Base-by-base conservation (phyloP, 495 filamentous ascomycete species). In the Penicillium lividum region DNA sequence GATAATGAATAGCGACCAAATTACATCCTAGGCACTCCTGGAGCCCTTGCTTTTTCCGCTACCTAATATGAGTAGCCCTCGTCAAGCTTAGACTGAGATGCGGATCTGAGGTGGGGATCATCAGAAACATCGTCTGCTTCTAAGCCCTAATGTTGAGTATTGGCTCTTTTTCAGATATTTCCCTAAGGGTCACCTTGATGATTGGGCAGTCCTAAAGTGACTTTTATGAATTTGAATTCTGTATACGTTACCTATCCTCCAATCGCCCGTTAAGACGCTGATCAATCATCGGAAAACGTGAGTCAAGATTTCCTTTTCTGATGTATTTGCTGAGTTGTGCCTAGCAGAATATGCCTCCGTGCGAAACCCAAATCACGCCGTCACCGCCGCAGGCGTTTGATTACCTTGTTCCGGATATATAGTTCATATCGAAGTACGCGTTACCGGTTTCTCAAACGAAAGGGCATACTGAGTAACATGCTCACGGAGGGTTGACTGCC, bases 81-180 rank as follows among this genome's bases (percentile, higher is more conserved):
- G 25, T 45, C 43, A 27, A n/a, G 10, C 25, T 16, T 40, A 48
- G 45, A 48, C n/a, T n/a, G n/a, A n/a, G n/a, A n/a, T n/a, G n/a
- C n/a, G n/a, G n/a, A n/a, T n/a, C 27, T 48, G 27, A 11, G 27
- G 45, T 27, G 45, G 10, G 45, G 27, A 48, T 48, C 43, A 45
- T 45, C 40, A 48, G 27, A 48, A 30, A 30, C 45, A 48, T 48
- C 45, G 45, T 48, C 45, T 48, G 27, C 45, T 27, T 48, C n/a
- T n/a, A 15, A 48, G 45, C 27, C 45, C 45, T 30, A 48, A 48
- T 48, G 10, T 48, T 48, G 27, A 48, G 45, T 27, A 48, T 48
- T 48, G 27, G 27, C 45, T 28, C 45, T n/a, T 48, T 48, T 48
- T 27, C 45, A 48, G 45, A n/a, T 48, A 30, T 25, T 48, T 30